Percentiles rank a stretch among this genome's conserved stretches.
Evolutionary conservation across 2,329 filamentous ascomycete species (phyloP).

Genomic region (Helotiales sp.): DNA sequence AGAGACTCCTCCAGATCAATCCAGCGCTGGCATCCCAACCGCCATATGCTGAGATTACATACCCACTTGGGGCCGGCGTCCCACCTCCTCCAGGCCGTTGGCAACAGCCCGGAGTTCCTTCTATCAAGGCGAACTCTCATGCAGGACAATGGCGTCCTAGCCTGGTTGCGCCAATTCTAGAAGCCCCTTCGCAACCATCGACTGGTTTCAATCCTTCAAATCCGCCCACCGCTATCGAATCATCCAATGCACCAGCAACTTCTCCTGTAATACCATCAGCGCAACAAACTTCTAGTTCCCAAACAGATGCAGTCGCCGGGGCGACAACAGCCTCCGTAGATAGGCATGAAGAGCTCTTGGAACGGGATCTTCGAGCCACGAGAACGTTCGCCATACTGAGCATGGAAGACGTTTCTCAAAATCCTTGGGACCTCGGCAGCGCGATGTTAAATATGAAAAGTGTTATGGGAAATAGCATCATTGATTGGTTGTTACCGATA

Average conservation of each 20-base stretch:
- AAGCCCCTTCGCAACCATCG: background rate
- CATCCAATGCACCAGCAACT: background rate
- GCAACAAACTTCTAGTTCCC: background rate
- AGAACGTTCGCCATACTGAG: constrained; percentile 81
- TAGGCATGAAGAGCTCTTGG: constrained; percentile 12
- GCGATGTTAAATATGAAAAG: constrained; percentile 72
- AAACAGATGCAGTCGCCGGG: background rate
- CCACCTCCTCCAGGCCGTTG: background rate
- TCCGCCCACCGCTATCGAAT: background rate
- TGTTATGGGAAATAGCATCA: constrained; percentile 73
- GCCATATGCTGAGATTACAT: constrained; percentile 59
- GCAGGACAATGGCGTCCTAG: constrained; percentile 11
- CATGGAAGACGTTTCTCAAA: constrained; percentile 70
- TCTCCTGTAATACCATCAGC: background rate
- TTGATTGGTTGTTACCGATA: constrained; percentile 84
- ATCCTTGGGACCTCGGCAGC: constrained; percentile 80
- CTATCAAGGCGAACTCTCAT: constrained; percentile 11
- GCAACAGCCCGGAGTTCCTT: background rate
- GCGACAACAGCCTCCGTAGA: background rate
- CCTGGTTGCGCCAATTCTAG: background rate
- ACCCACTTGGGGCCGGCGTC: constrained; percentile 52
- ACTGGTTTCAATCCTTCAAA: background rate
- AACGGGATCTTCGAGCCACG: constrained; percentile 48
- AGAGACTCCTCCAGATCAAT: constrained; percentile 25
- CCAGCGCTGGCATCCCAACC: constrained; percentile 48